A percentile compares a stretch with the other conserved stretches of the same genome.
phyloP scores from a whole-genome alignment of 768 basidiomycete genomes.

The Boletales sp. region DNA sequence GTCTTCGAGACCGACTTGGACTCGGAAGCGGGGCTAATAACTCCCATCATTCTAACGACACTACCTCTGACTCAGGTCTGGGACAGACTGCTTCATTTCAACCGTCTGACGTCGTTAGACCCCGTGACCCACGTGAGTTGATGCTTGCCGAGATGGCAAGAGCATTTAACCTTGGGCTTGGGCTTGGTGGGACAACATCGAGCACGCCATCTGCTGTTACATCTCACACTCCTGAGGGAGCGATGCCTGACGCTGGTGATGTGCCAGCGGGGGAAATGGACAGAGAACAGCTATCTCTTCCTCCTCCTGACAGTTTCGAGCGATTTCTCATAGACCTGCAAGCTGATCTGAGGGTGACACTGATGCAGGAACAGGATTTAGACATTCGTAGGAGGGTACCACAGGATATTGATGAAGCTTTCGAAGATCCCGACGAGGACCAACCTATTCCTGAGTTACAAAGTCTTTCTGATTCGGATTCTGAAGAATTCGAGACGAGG shows the following conservation, averaged over 20 bases:
- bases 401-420: conserved; percentile 8
- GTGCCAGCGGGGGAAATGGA: conserved; percentile 9
- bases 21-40: conserved; percentile 33
- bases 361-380: conserved; percentile 40
- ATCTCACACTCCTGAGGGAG: conserved; percentile 9
- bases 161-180: conserved; percentile 72
- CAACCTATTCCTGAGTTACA: conserved; percentile 23
- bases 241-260: conserved; percentile 4
- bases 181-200: conserved; percentile 33
- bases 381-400: background rate
- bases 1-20: conserved; percentile 64
- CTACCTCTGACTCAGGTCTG: background rate
- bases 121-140: conserved; percentile 55
- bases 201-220: conserved; percentile 3
- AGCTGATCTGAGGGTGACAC: conserved; percentile 60
- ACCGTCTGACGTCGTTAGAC: conserved; percentile 7
- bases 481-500: conserved; percentile 22
- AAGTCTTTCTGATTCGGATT: conserved; percentile 23
- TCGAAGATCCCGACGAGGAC: conserved; percentile 16
- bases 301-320: conserved; percentile 71
- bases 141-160: conserved; percentile 82
- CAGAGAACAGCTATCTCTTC: conserved; percentile 20
- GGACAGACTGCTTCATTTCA: conserved; percentile 10
- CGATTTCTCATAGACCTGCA: conserved; percentile 79
- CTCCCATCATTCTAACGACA: conserved; percentile 12